These are phyloP conservation scores for Trichoderma endophyticum DNA, from an alignment of 2,329 filamentous ascomycete species.

Conservation along the genomic window DNA sequence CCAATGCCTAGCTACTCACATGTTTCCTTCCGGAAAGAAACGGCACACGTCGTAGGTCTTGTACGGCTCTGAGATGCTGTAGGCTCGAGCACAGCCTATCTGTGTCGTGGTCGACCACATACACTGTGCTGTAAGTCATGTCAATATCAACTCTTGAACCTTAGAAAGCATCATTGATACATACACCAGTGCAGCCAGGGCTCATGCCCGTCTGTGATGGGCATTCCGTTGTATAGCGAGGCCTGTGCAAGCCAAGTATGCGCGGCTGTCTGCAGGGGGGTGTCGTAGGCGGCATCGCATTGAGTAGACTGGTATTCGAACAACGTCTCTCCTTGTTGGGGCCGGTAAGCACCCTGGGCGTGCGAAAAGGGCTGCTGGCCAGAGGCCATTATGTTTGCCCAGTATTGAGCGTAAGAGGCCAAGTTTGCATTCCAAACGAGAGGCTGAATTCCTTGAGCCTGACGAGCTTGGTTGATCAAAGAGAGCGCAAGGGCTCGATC, in stretches of 20 bases:
- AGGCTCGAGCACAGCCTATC: constrained; percentile 35
- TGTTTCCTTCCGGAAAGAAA: constrained; percentile 35
- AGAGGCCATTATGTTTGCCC: constrained; percentile 34
- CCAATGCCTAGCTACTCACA: constrained; percentile 27
- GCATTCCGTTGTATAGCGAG: constrained; percentile 29
- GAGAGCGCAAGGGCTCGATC: constrained; percentile 28
- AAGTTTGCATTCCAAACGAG: constrained; percentile 32
- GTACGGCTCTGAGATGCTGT: constrained; percentile 31
- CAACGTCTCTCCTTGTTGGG: constrained; percentile 36
- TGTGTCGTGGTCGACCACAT: constrained; percentile 35
- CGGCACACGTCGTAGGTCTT: constrained; percentile 36
- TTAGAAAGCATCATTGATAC: constrained; percentile 4
- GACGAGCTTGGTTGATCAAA: constrained; percentile 34
- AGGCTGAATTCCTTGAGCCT: constrained; percentile 27
- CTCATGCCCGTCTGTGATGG: constrained; percentile 33
- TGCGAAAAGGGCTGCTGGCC: constrained; percentile 32
- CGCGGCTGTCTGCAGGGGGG: constrained; percentile 31
- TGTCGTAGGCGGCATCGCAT: constrained; percentile 30
- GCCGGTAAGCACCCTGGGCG: constrained; percentile 30
- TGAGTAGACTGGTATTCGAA: constrained; percentile 31
- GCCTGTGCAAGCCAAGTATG: constrained; percentile 33
- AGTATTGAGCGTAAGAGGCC: constrained; percentile 33
- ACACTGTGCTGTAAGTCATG: constrained; percentile 31
- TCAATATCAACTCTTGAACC: neutral
- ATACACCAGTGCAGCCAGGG: constrained; percentile 39